Conservation (phyloP, 441 rosid genomes). For the Gossypium davidsonii region DNA sequence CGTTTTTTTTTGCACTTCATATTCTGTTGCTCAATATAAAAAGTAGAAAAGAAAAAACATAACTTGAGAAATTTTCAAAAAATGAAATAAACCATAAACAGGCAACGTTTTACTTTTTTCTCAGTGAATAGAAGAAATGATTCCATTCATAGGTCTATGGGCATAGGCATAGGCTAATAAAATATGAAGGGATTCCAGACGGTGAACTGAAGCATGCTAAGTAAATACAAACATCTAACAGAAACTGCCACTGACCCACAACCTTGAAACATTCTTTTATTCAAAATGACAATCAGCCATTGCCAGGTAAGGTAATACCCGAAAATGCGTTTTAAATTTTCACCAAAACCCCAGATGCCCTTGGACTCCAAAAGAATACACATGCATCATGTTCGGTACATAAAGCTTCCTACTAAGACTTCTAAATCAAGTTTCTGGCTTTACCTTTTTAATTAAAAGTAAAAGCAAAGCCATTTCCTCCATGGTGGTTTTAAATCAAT, state of each 20-base stretch:
- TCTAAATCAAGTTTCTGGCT: neutral
- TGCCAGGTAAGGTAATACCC: neutral
- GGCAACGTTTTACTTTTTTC: neutral
- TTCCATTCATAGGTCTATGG: neutral
- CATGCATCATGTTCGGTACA: neutral
- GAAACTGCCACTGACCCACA: neutral
- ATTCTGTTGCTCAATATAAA: conserved; percentile 22
- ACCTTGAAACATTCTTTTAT: neutral
- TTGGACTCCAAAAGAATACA: neutral
- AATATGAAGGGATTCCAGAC: neutral
- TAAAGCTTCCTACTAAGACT: neutral
- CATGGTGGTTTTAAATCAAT: neutral
- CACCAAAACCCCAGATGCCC: neutral
- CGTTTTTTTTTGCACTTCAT: conserved; percentile 13
- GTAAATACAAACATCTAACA: neutral
- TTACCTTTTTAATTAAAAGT: neutral
- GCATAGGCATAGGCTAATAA: neutral
- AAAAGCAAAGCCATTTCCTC: neutral
- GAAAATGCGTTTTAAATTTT: neutral
- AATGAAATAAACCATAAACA: neutral
- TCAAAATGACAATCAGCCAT: neutral
- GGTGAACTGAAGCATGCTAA: neutral
- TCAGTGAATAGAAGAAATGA: neutral
- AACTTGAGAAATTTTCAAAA: neutral
- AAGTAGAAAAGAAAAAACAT: neutral